Evolutionary conservation across 2,329 filamentous ascomycete genomes (phyloP), one percentile per base, ranked within the genome.

Genomic region (Colletotrichum sublineola): DNA sequence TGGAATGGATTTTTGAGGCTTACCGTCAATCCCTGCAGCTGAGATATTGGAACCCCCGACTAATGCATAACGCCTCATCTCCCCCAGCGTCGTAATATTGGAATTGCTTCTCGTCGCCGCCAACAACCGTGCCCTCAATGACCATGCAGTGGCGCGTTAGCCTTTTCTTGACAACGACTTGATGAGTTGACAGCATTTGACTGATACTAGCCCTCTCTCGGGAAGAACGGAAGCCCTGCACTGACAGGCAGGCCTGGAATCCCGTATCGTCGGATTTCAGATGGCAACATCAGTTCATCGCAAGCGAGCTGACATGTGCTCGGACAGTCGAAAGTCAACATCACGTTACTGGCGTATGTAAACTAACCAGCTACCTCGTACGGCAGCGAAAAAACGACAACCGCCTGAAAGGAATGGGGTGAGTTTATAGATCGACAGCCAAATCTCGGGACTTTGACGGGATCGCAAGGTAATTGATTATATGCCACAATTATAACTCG

Each of bases 11-110:
- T 36, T n/a, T 53, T n/a, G n/a, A 53, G 46, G n/a, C 46, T 36
- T 20, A 15, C 44, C 8, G 2, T 31, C 15, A n/a, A 52, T 14
- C 60, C 36, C 15, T 44, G 36, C 15, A 42, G 12, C 3, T 24
- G 9, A 18, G 5, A 15, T 33, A 8, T 24, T 15, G 42, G 48
- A n/a, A 24, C 24, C 29, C 62, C 62, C 42, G 14, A 38, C 38
- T 53, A 36, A 40, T 63, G 48, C 48, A 52, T 63, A 53, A 48
- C 38, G 48, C 46, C 18, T 53, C 61, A 63, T 8, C 14, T 11
- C 36, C n/a, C 12, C 48, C 11, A 52, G 62, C 24, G n/a, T 53
- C 44, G 42, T 24, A 44, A 33, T 48, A 14, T 42, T 15, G 15
- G 29, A 18, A 44, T 29, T n/a, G 24, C n/a, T 12, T 36, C 29